Evolutionary conservation across 805 yeast genomes (phyloP).

Genomic region (Ogataea neopini): DNA sequence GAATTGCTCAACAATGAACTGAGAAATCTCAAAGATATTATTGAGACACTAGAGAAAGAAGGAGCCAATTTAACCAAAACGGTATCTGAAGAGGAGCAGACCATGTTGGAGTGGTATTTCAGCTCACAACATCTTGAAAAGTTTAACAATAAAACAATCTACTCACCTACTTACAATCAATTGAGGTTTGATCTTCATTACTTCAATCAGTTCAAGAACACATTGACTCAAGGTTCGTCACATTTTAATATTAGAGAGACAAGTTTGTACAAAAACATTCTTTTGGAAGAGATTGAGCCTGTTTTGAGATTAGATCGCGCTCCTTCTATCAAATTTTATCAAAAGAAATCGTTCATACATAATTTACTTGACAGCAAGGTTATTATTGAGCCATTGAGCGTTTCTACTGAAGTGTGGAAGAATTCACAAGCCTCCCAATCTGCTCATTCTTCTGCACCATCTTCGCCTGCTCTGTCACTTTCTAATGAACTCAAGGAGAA

Average conservation of each 20-base stretch:
- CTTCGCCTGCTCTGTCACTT: conserved; percentile 20
- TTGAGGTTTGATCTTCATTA: conserved; percentile 45
- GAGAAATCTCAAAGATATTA: conserved; percentile 57
- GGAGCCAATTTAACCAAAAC: background rate
- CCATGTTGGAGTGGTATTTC: conserved; percentile 19
- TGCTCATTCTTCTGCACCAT: conserved; percentile 10
- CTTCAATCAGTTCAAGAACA: conserved; percentile 46
- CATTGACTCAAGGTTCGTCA: conserved; percentile 29
- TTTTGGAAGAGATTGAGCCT: conserved; percentile 81
- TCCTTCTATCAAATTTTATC: conserved; percentile 60
- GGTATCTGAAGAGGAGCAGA: conserved; percentile 4
- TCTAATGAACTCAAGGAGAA: conserved; percentile 20
- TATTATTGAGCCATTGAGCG: conserved; percentile 82
- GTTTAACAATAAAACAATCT: conserved; percentile 28
- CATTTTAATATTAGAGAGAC: conserved; percentile 44
- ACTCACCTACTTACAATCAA: conserved; percentile 35
- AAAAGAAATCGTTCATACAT: conserved; percentile 58
- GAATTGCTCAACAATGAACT: conserved; percentile 68
- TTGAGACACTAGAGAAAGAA: conserved; percentile 54
- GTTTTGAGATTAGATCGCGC: conserved; percentile 63
- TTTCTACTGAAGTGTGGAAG: conserved; percentile 74
- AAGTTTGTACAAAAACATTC: conserved; percentile 61
- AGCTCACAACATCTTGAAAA: conserved; percentile 16
- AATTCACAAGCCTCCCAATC: conserved; percentile 26
- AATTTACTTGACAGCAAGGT: conserved; percentile 79